Conservation (phyloP, 257 asterid genomes). For the Solanum bulbocastanum region DNA sequence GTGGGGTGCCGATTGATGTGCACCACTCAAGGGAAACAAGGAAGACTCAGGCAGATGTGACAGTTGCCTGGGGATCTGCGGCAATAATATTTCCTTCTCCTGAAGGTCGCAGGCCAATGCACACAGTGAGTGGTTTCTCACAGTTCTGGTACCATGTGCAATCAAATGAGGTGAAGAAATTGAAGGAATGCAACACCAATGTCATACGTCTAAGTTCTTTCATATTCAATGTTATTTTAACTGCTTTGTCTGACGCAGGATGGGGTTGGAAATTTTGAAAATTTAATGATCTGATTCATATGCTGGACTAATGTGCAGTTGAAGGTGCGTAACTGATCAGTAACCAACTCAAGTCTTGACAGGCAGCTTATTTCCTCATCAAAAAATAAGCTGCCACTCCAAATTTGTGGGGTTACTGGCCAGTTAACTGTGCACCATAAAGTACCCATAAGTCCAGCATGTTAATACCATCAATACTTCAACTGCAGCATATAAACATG, state of each 20-base stretch:
- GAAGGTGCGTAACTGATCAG: neutral
- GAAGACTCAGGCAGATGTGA: neutral
- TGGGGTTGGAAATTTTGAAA: neutral
- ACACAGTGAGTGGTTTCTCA: neutral
- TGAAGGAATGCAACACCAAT: neutral
- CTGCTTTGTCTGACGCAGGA: neutral
- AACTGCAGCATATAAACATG: neutral
- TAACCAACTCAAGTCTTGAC: neutral
- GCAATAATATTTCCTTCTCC: neutral
- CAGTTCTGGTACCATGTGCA: neutral
- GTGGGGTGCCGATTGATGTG: neutral
- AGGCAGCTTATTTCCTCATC: neutral
- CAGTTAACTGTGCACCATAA: neutral
- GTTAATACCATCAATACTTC: neutral
- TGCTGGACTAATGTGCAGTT: neutral
- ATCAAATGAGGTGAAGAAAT: neutral
- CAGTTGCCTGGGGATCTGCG: neutral
- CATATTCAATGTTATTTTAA: neutral
- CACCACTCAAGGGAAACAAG: neutral
- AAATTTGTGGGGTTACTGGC: neutral
- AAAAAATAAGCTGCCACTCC: neutral
- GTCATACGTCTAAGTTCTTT: neutral
- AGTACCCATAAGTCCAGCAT: neutral
- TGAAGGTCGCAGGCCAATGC: neutral
- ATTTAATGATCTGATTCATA: neutral